Evolutionary conservation across 345 rosid genomes (phyloP).

Genomic region (Aquilaria malaccensis): DNA sequence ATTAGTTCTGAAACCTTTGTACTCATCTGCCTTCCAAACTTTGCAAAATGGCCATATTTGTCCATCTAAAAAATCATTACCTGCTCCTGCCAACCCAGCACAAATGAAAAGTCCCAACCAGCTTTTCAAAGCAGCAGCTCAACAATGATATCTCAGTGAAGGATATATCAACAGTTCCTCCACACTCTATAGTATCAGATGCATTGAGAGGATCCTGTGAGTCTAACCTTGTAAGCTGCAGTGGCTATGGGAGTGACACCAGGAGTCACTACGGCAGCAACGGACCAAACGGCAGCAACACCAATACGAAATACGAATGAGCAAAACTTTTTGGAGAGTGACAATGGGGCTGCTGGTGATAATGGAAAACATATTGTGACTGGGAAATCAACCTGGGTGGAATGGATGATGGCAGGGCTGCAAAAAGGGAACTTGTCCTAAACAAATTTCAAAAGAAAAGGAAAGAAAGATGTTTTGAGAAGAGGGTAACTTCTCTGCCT

Average conservation of each 20-base stretch:
- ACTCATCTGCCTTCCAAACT: constrained; percentile 35
- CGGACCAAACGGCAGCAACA: constrained; percentile 46
- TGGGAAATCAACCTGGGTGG: constrained; percentile 22
- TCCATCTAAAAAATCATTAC: constrained; percentile 18
- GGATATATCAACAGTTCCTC: constrained; percentile 29
- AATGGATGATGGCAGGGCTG: constrained; percentile 26
- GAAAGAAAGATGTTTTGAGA: constrained; percentile 73
- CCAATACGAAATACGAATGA: constrained; percentile 39
- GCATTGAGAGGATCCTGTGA: constrained; percentile 25
- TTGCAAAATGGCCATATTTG: constrained; percentile 21
- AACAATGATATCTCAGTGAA: constrained; percentile 27
- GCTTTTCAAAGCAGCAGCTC: constrained; percentile 16
- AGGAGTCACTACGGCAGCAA: constrained; percentile 73
- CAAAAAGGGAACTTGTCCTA: constrained; percentile 60
- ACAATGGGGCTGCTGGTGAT: constrained; percentile 40
- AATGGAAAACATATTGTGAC: constrained; percentile 22
- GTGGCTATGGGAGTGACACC: constrained; percentile 60
- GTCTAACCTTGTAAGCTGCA: constrained; percentile 37
- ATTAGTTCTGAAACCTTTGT: constrained; percentile 34
- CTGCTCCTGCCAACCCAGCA: constrained; percentile 24
- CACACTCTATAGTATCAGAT: constrained; percentile 48
- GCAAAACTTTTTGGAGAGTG: constrained; percentile 36
- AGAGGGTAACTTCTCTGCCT: constrained; percentile 36
- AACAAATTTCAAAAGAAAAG: constrained; percentile 70
- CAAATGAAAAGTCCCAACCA: constrained; percentile 20